Evolutionary conservation across 129 eudicot species (phyloP), one percentile per base, ranked within the genome.

Genomic region (Kitagawia praeruptora): DNA sequence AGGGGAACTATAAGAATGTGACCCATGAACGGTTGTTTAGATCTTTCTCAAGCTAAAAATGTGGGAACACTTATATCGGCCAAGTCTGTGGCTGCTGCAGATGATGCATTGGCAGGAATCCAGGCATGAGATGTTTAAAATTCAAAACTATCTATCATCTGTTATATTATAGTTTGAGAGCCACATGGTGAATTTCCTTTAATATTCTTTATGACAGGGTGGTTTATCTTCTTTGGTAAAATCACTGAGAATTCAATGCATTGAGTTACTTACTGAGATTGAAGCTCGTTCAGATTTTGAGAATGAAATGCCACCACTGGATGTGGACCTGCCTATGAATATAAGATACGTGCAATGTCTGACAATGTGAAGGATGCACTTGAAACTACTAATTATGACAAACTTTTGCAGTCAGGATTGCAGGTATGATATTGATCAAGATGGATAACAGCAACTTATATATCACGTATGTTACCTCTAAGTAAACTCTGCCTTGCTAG

Each of bases 261-360:
- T 95, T 37, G 96, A 90, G 85, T 82, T 95, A 87, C 99, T 95
- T 70, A 90, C 94, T 0, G 99, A 95, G 82, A 95, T 95, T 84
- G 99, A 95, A 87, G 99, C 99, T 72, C 99, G 97, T 78, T 84
- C 92, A 15, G 99, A 95, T 85, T 95, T 95, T 85, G 99, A 95
- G 51, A 97, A 95, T 88, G 99, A 95, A 85, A 92, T 95, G 99
- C 96, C 99, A 58, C 99, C 97, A 23, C 54, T 95, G 37, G 91
- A 95, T 51, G 10, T 85, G 75, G 87, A 81, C 56, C 77, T 84
- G 37, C 77, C 85, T 21, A 78, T 77, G 82, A 80, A 78, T n/a
- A n/a, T 40, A 90, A 82, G 76, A 85, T 92, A 78, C 83, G 83
- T 23, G 77, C 76, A 10, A 92, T 95, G 99, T 80, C 88, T 69